Conservation (phyloP, 176 grass and related monocot genomes). For the Raddia guianensis region DNA sequence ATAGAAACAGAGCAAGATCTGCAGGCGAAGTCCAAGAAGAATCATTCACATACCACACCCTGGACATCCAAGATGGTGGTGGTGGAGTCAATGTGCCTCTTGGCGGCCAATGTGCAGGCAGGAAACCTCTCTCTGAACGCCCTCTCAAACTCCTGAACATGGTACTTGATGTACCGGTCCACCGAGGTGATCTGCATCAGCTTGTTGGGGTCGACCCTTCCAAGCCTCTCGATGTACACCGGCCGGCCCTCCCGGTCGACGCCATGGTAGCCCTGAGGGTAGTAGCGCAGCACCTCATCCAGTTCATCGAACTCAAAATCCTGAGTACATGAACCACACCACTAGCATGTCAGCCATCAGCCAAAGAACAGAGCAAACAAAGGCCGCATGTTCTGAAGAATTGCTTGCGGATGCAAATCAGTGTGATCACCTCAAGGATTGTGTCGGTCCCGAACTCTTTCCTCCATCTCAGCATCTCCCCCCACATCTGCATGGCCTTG, state of each 20-base stretch:
- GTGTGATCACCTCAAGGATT: constrained; percentile 71
- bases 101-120: constrained; percentile 93
- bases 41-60: constrained; percentile 72
- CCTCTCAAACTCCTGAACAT: constrained; percentile 98
- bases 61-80: constrained; percentile 96
- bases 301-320: constrained; percentile 94
- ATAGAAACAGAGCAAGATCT: background rate
- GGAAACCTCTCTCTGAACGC: constrained; percentile 92
- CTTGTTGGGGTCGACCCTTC: constrained; percentile 89
- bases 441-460: constrained; percentile 87
- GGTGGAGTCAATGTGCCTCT: constrained; percentile 83
- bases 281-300: constrained; percentile 70
- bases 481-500: constrained; percentile 95
- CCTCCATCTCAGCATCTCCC: constrained; percentile 94
- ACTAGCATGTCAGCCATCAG: background rate
- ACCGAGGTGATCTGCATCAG: constrained; percentile 82
- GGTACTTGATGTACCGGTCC: constrained; percentile 97
- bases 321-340: constrained; percentile 36
- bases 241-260: constrained; percentile 82
- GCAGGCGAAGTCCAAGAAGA: background rate
- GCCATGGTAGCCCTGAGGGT: constrained; percentile 94
- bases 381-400: background rate
- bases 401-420: background rate
- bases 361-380: background rate
- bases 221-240: constrained; percentile 93